Evolutionary conservation across 305 asterid species (phyloP).

Genomic region (Solanum hybrid): DNA sequence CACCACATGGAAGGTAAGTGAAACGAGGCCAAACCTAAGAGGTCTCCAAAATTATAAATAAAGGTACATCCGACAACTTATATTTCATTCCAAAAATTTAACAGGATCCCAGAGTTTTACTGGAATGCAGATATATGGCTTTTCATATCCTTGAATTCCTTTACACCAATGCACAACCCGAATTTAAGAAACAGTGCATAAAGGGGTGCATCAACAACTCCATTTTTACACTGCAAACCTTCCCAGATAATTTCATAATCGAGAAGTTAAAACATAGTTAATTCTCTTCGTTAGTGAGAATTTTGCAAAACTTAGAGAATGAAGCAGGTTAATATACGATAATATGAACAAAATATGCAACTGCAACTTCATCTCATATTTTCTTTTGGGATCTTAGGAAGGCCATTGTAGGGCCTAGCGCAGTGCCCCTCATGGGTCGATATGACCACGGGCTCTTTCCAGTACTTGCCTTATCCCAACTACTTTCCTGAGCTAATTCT

Average conservation of each 20-base stretch:
- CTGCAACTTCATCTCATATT: constrained; percentile 15
- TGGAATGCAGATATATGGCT: neutral
- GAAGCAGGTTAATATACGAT: neutral
- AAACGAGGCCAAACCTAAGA: neutral
- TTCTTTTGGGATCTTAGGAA: constrained; percentile 49
- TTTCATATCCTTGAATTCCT: neutral
- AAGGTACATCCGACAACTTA: neutral
- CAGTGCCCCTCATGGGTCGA: constrained; percentile 55
- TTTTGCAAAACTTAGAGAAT: neutral
- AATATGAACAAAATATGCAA: neutral
- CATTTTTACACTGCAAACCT: neutral
- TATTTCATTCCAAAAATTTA: neutral
- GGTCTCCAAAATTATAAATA: neutral
- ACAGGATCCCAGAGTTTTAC: neutral
- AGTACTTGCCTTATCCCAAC: constrained; percentile 26
- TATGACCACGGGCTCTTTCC: constrained; percentile 47
- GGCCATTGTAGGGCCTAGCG: constrained; percentile 70
- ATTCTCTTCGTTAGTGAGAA: neutral
- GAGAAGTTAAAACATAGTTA: neutral
- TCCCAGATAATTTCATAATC: neutral
- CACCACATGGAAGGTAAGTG: neutral
- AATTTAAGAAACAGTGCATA: neutral
- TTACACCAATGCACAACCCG: neutral
- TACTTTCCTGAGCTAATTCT: constrained; percentile 31
- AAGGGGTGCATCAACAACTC: neutral